Evolutionary conservation across 2,329 filamentous ascomycete species (phyloP).

Genomic region (Xylaria multiplex): DNA sequence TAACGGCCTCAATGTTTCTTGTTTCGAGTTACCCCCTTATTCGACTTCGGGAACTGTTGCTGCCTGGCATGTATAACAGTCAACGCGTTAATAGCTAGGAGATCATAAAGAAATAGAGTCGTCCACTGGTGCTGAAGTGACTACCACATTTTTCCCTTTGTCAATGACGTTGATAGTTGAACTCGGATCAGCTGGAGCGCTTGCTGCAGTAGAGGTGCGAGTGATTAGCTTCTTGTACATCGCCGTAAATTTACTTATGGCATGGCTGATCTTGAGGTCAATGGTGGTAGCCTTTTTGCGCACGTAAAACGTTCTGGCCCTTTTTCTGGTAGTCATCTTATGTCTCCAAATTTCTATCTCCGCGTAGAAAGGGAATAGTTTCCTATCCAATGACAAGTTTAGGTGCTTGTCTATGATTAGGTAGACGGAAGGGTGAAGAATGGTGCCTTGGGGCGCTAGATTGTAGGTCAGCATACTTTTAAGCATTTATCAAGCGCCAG

Average conservation of each 20-base stretch:
- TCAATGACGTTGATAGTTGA: background rate
- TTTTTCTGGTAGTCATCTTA: background rate
- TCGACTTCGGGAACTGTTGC: too few relatives aligned
- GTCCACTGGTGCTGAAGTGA: too few relatives aligned
- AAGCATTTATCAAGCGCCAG: background rate
- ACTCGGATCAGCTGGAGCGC: background rate
- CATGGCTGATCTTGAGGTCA: background rate
- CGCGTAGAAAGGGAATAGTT: background rate
- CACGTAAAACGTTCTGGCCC: background rate
- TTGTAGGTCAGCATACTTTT: background rate
- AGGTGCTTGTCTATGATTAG: conserved; percentile 9
- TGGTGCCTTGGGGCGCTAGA: conserved; percentile 4
- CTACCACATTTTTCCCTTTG: too few relatives aligned
- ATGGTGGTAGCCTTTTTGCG: background rate
- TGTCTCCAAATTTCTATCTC: conserved; percentile 6
- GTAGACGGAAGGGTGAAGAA: conserved; percentile 10
- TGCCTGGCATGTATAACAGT: too few relatives aligned
- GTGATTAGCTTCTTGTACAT: background rate
- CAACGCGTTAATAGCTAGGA: too few relatives aligned
- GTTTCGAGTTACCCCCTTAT: too few relatives aligned
- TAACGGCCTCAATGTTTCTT: too few relatives aligned
- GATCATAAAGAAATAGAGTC: too few relatives aligned
- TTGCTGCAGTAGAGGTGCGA: background rate
- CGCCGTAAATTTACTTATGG: background rate
- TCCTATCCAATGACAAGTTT: background rate